Percentiles rank a stretch among this genome's conserved stretches.
phyloP scores from a whole-genome alignment of 2,329 filamentous ascomycete species.

The Fusarium succisae region DNA sequence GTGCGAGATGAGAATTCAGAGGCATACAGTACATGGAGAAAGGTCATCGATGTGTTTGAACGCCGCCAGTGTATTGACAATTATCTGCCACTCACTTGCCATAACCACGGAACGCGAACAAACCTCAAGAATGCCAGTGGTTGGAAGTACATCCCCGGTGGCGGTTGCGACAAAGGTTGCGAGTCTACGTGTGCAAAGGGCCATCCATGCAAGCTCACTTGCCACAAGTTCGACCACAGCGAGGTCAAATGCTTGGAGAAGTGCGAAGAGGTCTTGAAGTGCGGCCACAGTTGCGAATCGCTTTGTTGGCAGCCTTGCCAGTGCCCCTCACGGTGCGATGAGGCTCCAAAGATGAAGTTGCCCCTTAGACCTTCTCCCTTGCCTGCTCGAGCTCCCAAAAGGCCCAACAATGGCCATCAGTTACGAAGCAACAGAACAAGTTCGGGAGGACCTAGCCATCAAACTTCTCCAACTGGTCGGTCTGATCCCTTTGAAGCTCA shows the following conservation, averaged over 20 bases:
- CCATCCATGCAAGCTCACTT: conserved; percentile 31
- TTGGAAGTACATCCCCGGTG: conserved; percentile 53
- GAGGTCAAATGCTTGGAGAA: conserved; percentile 44
- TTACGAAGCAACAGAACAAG: background rate
- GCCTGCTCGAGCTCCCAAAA: background rate
- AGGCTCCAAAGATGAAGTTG: background rate
- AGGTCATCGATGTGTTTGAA: conserved; percentile 53
- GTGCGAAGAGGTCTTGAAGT: conserved; percentile 28
- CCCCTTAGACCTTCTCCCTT: background rate
- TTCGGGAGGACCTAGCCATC: background rate
- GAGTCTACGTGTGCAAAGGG: conserved; percentile 30
- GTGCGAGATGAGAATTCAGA: conserved; percentile 52
- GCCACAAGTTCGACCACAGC: conserved; percentile 26
- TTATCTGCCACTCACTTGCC: conserved; percentile 70
- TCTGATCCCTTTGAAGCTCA: background rate
- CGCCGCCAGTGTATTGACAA: conserved; percentile 44
- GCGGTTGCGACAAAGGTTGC: conserved; percentile 30
- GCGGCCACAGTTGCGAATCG: conserved; percentile 32
- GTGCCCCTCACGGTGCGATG: conserved; percentile 23
- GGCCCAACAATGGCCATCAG: background rate
- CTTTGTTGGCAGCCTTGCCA: conserved; percentile 28
- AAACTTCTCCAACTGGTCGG: background rate
- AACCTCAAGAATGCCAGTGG: conserved; percentile 62
- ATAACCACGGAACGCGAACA: conserved; percentile 63
- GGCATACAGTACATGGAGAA: conserved; percentile 53